phyloP scores from a whole-genome alignment of 192 early-diverging fungal species.

The Linnemannia hyalina region DNA sequence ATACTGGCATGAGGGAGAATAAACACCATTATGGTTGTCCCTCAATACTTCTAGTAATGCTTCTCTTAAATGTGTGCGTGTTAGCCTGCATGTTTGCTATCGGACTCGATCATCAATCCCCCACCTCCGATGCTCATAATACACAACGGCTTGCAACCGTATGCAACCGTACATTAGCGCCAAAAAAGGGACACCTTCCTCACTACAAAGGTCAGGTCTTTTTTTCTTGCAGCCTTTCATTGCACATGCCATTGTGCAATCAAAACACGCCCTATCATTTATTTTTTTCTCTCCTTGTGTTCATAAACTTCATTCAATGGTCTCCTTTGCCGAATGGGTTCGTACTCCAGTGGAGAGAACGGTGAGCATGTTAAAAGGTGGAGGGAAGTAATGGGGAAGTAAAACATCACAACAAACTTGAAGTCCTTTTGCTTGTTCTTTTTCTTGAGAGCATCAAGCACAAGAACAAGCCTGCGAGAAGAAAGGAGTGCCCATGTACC shows the following conservation, averaged over 20 bases:
- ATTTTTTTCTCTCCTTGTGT: neutral
- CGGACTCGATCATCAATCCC: neutral
- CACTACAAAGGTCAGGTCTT: neutral
- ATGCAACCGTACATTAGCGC: neutral
- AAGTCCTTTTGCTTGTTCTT: neutral
- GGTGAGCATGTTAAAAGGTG: neutral
- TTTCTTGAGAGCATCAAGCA: slow-evolving; percentile 2
- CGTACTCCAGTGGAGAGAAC: neutral
- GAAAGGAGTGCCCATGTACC: neutral
- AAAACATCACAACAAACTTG: neutral
- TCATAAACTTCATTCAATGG: neutral
- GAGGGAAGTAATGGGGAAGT: neutral
- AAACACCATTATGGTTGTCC: neutral
- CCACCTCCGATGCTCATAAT: neutral
- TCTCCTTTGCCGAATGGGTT: neutral
- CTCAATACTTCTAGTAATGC: neutral
- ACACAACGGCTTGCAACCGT: too few relatives aligned
- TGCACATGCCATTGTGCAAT: neutral
- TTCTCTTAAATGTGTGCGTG: neutral
- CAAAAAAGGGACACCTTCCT: neutral
- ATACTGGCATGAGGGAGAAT: neutral
- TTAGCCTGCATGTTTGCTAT: neutral
- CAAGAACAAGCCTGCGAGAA: neutral
- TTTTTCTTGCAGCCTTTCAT: too few relatives aligned
- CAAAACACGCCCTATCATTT: neutral